Evolutionary conservation across 306 rosid species (phyloP), one percentile per base, ranked within the genome.

Genomic region (Lagenaria siceraria): DNA sequence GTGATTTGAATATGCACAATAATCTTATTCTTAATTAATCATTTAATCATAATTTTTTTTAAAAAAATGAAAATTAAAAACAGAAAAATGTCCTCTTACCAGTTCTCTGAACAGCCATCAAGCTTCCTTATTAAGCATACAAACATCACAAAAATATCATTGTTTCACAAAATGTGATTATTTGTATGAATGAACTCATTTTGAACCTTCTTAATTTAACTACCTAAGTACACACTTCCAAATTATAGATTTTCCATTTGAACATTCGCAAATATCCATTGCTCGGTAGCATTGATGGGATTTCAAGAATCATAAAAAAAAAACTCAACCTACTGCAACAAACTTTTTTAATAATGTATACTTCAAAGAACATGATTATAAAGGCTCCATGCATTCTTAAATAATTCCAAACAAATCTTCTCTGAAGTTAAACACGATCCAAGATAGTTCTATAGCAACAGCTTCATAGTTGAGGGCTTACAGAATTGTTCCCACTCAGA

Each of bases 401-500:
- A 7, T 27, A 49, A 38, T 72, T 24, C 56, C n/a, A 49, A 52
- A 49, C 14, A 72, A 48, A 22, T 8, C 25, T 72, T 17, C 56
- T 70, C 75, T 27, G 7, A 48, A 25, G 76, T 48, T 48, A 15
- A 68, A 46, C 58, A 48, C 22, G 19, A 72, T 7, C 21, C 75
- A 72, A 27, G 31, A 60, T 56, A 40, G 42, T 40, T 46, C 21
- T 59, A 38, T 52, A 55, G 33, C n/a, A 55, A 21, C 22, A 55
- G 15, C 25, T 77, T 65, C 27, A 79, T 35, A 53, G 48, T 72
- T 61, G 24, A 75, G 69, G 40, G 82, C 97, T 95, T 88, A 95
- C 98, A 83, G 97, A 95, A 82, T 90, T 90, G 84, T 68, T 81
- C 79, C 96, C 98, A 64, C 83, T 83, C 62, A 90, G 86, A 83